Evolutionary conservation across 1,284 basidiomycete genomes (phyloP).

Genomic region (Naganishia liquefaciens): DNA sequence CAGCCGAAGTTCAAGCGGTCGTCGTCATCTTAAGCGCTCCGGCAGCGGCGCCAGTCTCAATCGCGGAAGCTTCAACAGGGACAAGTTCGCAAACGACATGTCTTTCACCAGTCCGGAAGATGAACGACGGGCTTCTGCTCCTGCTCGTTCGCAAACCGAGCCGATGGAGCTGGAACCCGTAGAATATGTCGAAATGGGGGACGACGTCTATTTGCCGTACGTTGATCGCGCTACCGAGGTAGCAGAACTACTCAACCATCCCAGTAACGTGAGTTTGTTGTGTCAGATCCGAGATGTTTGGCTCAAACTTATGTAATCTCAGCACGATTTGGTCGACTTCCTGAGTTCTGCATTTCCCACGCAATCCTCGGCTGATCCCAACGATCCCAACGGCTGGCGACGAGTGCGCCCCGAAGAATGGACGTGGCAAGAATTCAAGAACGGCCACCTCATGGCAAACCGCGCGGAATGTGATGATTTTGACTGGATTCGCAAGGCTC

Average conservation of each 20-base stretch:
- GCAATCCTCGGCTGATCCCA: constrained; percentile 13
- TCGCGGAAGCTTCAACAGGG: constrained; percentile 41
- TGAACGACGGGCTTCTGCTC: constrained; percentile 21
- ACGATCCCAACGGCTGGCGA: constrained; percentile 38
- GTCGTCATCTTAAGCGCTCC: constrained; percentile 8
- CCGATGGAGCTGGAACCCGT: constrained; percentile 50
- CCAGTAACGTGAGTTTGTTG: constrained; percentile 39
- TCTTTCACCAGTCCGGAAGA: constrained; percentile 28
- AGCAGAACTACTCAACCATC: constrained; percentile 42
- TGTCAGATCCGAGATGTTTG: too few species aligned
- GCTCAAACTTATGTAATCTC: background rate
- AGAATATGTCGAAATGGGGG: constrained; percentile 51
- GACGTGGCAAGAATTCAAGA: constrained; percentile 50
- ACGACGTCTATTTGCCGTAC: constrained; percentile 49
- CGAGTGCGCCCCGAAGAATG: constrained; percentile 45
- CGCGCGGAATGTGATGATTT: constrained; percentile 48
- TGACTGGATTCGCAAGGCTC: constrained; percentile 47
- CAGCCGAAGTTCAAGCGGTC: constrained; percentile 20
- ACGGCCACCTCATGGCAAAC: constrained; percentile 43
- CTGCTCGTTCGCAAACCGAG: constrained; percentile 37
- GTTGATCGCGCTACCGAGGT: constrained; percentile 49
- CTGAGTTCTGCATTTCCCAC: constrained; percentile 48
- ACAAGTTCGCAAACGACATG: constrained; percentile 38
- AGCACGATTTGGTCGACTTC: constrained; percentile 40
- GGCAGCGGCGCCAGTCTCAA: constrained; percentile 36